Evolutionary conservation across 176 grass and related monocot genomes (phyloP), one percentile per base, ranked within the genome.

Genomic region (Thinopyrum elongatum): DNA sequence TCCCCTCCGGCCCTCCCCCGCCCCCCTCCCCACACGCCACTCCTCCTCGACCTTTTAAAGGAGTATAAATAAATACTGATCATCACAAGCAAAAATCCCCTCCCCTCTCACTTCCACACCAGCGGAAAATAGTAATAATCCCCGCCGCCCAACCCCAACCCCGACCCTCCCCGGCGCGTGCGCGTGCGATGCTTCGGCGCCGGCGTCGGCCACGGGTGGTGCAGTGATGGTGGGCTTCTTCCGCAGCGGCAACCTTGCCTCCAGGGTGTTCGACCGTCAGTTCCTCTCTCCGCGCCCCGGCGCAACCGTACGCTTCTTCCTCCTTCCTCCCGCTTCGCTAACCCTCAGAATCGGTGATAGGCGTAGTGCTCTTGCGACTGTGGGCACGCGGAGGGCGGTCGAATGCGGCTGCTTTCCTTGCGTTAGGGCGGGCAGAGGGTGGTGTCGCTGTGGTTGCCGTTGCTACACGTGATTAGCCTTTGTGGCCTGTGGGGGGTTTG

Each of bases 251-350:
- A 98, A 98, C 86, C 77, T 98, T 47, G 74, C 96, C 27, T 91
- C 93, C 70, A 98, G 93, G 88, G 65, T 98, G 67, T 98, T 98
- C 93, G 88, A 98, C 74, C 91, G 96, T 33, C 90, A 98, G 90
- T 89, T 95, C 88, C 39, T 95, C 83, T 88, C 93, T 47, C 91
- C 96, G 30, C 93, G 90, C 55, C 96, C 93, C 27, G 86, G 96
- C 63, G 80, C 96, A 5, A 51, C 85, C 5, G 95, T 95, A 91
- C 34, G 91, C 44, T 16, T 25, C 22, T 65, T 36, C 2, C 28
- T 51, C 31, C 35, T 55, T 9, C 59, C 29, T 64, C 70, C 58
- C 4, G 1, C 55, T 26, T 75, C 8, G 28, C n/a, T 8, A 25
- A 23, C 17, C 51, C 15, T 28, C 51, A 15, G 65, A 51, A 29